Evolutionary conservation across 441 rosid genomes (phyloP), one percentile per base, ranked within the genome.

Genomic region (Erysimum pusillum): DNA sequence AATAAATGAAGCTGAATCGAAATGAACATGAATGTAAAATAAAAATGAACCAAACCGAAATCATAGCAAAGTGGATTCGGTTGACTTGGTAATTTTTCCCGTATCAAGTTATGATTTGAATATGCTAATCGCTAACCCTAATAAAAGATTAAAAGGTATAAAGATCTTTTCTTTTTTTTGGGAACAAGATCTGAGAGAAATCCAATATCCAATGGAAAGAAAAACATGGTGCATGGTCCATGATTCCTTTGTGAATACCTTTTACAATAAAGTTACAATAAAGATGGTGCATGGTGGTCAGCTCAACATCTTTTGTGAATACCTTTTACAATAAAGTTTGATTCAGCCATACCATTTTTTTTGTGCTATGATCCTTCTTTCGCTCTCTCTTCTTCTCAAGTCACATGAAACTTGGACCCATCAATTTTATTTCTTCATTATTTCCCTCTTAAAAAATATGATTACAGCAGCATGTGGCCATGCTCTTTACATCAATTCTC

Each of bases 221-320:
- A 38, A 78, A 73, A 78, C 74, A 78, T 61, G 69, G 54, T 53
- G 78, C 81, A 78, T 78, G 78, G 66, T 72, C 74, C 31, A 51
- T n/a, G n/a, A n/a, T n/a, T n/a, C n/a, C n/a, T n/a, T n/a, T n/a
- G n/a, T 73, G 52, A 44, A 78, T 1, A 9, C 41, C 45, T 67
- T 73, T 73, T 59, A 17, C 59, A n/a, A n/a, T n/a, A n/a, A n/a
- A n/a, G n/a, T n/a, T n/a, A n/a, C n/a, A n/a, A n/a, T n/a, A n/a
- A n/a, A n/a, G n/a, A 78, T 61, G 69, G 54, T 53, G 78, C 81
- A 78, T 78, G 78, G 66, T n/a, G n/a, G 81, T 78, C 81, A 78
- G 63, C 74, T 72, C 74, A 65, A 44, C 31, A 51, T 65, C 69
- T 66, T 78, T 72, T 72, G 15, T 59, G 54, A 44, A 78, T 1